phyloP scores from a whole-genome alignment of 306 rosid genomes.

The Luffa acutangula region DNA sequence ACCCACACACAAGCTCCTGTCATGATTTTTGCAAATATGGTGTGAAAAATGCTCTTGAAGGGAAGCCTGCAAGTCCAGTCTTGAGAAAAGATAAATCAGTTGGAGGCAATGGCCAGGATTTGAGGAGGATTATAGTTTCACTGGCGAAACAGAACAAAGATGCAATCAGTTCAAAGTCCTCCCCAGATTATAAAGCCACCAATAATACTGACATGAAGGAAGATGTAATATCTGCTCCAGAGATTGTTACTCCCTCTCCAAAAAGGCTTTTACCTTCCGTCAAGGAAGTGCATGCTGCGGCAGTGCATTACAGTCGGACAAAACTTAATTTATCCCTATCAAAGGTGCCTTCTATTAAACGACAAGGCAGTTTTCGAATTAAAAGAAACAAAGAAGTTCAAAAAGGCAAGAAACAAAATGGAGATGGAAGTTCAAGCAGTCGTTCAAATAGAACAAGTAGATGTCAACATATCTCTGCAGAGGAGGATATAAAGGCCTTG shows the following conservation, averaged over 20 bases:
- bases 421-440: conserved; percentile 1
- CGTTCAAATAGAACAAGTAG: conserved; percentile 1
- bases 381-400: conserved; percentile 16
- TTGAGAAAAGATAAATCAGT: conserved; percentile 12
- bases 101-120: conserved; percentile 12
- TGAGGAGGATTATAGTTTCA: not conserved
- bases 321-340: not conserved
- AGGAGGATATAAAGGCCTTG: not conserved
- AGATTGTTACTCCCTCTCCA: conserved; percentile 19
- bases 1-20: conserved; percentile 43
- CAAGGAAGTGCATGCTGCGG: conserved; percentile 26
- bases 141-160: not conserved
- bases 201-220: conserved; percentile 1
- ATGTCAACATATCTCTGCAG: not conserved
- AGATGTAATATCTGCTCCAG: conserved; percentile 4
- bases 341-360: conserved; percentile 14
- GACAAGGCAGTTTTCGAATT: conserved; percentile 6
- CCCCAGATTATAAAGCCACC: conserved; percentile 11
- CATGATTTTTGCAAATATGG: conserved; percentile 83
- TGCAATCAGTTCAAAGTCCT: conserved; percentile 10
- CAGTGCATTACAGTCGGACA: conserved; percentile 15
- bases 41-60: conserved; percentile 24
- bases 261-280: conserved; percentile 20
- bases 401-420: conserved; percentile 11
- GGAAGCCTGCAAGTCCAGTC: conserved; percentile 26